These are phyloP conservation scores for Neophaeococcomyces mojaviensis DNA, from an alignment of 2,329 filamentous ascomycete genomes.

Conservation along the genomic window DNA sequence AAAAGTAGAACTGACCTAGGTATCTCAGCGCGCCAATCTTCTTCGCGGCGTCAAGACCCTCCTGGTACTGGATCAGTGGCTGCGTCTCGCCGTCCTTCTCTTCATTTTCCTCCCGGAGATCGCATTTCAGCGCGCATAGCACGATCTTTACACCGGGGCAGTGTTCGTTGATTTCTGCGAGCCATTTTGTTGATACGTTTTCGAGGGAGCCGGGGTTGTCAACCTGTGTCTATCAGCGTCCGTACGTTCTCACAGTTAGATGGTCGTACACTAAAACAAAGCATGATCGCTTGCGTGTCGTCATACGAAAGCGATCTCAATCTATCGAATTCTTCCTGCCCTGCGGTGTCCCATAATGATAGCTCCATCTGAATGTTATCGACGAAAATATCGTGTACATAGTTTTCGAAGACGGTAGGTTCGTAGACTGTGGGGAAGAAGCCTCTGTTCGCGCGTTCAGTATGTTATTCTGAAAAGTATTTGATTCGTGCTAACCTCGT, in stretches of 20 bases:
- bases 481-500: constrained; percentile 41
- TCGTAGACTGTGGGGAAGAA: constrained; percentile 17
- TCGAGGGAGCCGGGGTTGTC: constrained; percentile 94
- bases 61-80: constrained; percentile 69
- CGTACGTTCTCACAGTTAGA: background rate
- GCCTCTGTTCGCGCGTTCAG: constrained; percentile 65
- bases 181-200: constrained; percentile 98
- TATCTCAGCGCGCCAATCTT: constrained; percentile 90
- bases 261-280: constrained; percentile 73
- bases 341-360: constrained; percentile 95
- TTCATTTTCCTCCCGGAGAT: constrained; percentile 73
- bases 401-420: constrained; percentile 63
- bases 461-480: constrained; percentile 47
- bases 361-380: constrained; percentile 95
- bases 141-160: constrained; percentile 93
- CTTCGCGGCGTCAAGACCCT: constrained; percentile 83
- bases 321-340: constrained; percentile 97
- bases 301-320: constrained; percentile 92
- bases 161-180: constrained; percentile 95
- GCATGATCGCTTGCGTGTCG: constrained; percentile 97
- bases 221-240: constrained; percentile 42
- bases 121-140: constrained; percentile 92
- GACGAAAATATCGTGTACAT: constrained; percentile 98
- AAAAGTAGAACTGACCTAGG: constrained; percentile 50
- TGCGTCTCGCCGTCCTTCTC: constrained; percentile 54